Evolutionary conservation across 83 land plant genomes (phyloP).

Genomic region (Larix sibirica): DNA sequence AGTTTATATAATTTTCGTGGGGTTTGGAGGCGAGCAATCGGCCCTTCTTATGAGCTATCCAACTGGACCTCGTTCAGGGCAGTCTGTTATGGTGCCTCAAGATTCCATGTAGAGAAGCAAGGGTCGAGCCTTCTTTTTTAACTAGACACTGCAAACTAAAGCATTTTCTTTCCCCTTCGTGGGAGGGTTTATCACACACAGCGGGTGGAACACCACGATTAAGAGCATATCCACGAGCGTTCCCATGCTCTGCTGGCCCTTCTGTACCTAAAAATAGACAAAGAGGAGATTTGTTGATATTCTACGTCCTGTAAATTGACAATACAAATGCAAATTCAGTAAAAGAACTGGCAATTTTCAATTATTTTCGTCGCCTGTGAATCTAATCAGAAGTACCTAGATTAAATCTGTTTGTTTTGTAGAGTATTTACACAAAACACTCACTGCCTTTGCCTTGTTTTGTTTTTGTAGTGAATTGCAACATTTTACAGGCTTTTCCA

Average conservation of each 20-base stretch:
- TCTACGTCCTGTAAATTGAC: no score
- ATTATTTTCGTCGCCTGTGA: no score
- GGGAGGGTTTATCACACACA: slow-evolving; percentile 8
- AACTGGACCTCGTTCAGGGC: background rate
- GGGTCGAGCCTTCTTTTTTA: background rate
- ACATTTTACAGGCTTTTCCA: no score
- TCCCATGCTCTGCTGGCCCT: slow-evolving; percentile 12
- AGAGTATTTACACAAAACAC: no score
- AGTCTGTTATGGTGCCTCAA: no score
- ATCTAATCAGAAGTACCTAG: no score
- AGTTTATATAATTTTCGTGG: slow-evolving; percentile 19
- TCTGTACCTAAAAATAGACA: background rate
- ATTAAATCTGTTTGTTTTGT: no score
- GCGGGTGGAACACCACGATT: slow-evolving; percentile 5
- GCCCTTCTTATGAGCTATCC: slow-evolving; percentile 27
- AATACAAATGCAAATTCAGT: no score
- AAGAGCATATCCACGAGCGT: background rate
- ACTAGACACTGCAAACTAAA: background rate
- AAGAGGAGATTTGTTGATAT: slow-evolving; percentile 19
- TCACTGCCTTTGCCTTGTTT: no score
- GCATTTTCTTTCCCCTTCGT: background rate
- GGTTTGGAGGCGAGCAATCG: slow-evolving; percentile 24
- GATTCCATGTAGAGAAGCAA: background rate
- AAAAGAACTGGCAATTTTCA: no score
- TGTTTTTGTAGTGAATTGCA: no score